Percentiles rank a stretch among this genome's conserved stretches.
phyloP scores from a whole-genome alignment of 148 eudicot species.

The Dysphania ambrosioides region DNA sequence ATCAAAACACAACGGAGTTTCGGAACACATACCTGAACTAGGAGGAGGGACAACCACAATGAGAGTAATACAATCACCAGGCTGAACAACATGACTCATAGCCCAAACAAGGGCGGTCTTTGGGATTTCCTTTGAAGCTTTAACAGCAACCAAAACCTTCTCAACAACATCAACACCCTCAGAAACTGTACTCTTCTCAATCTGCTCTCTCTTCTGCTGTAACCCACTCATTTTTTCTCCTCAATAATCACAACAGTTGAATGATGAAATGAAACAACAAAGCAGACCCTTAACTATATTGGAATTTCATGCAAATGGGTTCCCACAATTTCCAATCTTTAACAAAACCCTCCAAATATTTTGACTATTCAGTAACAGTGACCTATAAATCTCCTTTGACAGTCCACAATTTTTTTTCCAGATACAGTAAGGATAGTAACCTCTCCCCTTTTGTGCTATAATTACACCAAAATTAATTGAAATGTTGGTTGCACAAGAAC shows the following conservation, averaged over 20 bases:
- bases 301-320: conserved; percentile 1
- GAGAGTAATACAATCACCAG: conserved; percentile 83
- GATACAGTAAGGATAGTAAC: conserved; percentile 1
- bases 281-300: neutral
- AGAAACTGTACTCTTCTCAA: conserved; percentile 35
- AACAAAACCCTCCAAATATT: conserved; percentile 14
- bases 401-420: conserved; percentile 14
- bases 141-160: conserved; percentile 90
- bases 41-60: conserved; percentile 80
- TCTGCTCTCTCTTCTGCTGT: conserved; percentile 36
- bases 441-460: neutral
- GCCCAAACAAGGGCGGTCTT: conserved; percentile 91
- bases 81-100: conserved; percentile 95
- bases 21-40: conserved; percentile 48
- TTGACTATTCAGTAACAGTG: conserved; percentile 19
- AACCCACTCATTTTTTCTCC: conserved; percentile 24
- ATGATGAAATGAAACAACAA: too few species aligned
- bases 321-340: conserved; percentile 20
- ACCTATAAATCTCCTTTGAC: conserved; percentile 1
- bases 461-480: neutral
- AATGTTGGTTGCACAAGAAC: neutral
- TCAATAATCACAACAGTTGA: neutral
- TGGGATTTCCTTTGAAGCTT: conserved; percentile 84
- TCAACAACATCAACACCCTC: conserved; percentile 49
- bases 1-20: neutral